phyloP scores from a whole-genome alignment of 1,139 yeast genomes.

The Suhomyces chickasaworum region DNA sequence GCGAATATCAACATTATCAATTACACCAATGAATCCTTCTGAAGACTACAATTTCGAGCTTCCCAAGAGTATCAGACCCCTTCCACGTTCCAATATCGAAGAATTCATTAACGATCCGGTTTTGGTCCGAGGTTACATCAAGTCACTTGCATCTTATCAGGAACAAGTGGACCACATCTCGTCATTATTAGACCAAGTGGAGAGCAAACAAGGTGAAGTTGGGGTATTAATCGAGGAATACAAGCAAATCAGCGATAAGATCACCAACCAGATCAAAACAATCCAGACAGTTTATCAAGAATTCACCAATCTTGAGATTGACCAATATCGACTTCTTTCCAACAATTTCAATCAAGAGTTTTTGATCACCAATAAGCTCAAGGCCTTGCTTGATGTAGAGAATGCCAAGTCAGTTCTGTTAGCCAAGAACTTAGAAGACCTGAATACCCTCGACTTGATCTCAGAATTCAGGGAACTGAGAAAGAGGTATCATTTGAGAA shows the following conservation, averaged over 20 bases:
- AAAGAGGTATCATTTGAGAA: slow-evolving; percentile 53
- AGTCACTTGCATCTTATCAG: slow-evolving; percentile 27
- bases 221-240: slow-evolving; percentile 32
- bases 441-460: slow-evolving; percentile 20
- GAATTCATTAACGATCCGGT: slow-evolving; percentile 32
- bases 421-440: slow-evolving; percentile 17
- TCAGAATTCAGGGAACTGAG: slow-evolving; percentile 47
- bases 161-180: slow-evolving; percentile 21
- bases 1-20: neutral
- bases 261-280: slow-evolving; percentile 28
- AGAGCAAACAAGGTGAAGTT: slow-evolving; percentile 27
- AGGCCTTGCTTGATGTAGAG: slow-evolving; percentile 27
- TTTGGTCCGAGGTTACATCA: slow-evolving; percentile 37
- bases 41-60: slow-evolving; percentile 13
- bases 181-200: slow-evolving; percentile 23
- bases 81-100: slow-evolving; percentile 32
- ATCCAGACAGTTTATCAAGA: slow-evolving; percentile 34
- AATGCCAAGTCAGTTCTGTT: slow-evolving; percentile 28
- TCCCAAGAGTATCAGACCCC: slow-evolving; percentile 29
- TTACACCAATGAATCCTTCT: neutral
- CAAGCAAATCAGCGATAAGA: slow-evolving; percentile 24
- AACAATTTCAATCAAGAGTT: slow-evolving; percentile 39
- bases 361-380: slow-evolving; percentile 31
- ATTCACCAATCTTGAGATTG: slow-evolving; percentile 39
- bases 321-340: slow-evolving; percentile 44